Evolutionary conservation across 176 grass and related monocot genomes (phyloP), one percentile per base, ranked within the genome.

Genomic region (Carex scoparia): DNA sequence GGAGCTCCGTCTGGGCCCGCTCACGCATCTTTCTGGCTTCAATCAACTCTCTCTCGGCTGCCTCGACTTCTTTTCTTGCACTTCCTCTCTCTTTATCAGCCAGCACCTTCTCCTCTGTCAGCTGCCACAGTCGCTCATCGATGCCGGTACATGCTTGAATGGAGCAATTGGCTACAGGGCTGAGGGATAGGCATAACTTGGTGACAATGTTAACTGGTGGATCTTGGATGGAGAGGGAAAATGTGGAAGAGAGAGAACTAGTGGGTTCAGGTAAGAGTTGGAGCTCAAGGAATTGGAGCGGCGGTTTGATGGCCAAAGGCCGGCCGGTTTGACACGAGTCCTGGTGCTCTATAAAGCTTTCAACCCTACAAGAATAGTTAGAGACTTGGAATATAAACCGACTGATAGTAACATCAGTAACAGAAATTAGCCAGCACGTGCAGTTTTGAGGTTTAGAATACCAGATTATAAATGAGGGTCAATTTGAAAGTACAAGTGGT

Each of bases 341-440:
- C 40, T 83, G 81, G 63, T 83, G 81, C 30, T 83, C 81, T 68
- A 83, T 83, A 69, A 83, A 83, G 81, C 81, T 83, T 42, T 83
- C 81, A 46, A 83, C 81, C 61, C 81, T 83, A 83, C 23, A 69
- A 83, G 23, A 51, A 68, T 3, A 40, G 38, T 40, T 40, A 40
- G 38, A 5, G 38, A 40, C 38, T 40, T 40, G 38, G 38, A 40
- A 40, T 40, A 40, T 40, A 40, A 40, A 40, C 38, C 38, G 4
- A 40, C 38, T 40, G 38, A 40, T 40, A 40, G 38, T 40, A 40
- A 5, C 38, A 40, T 40, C 5, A 4, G 38, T 40, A 40, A 40
- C 4, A 5, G 38, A 40, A 40, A 40, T 40, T 40, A 40, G 38
- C 38, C 38, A 40, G 38, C 38, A 40, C 5, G 44, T 18, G 40